Percentiles rank a stretch among this genome's conserved stretches.
Evolutionary conservation across 768 basidiomycete genomes (phyloP).

Genomic region (Rhizopogon salebrosus): DNA sequence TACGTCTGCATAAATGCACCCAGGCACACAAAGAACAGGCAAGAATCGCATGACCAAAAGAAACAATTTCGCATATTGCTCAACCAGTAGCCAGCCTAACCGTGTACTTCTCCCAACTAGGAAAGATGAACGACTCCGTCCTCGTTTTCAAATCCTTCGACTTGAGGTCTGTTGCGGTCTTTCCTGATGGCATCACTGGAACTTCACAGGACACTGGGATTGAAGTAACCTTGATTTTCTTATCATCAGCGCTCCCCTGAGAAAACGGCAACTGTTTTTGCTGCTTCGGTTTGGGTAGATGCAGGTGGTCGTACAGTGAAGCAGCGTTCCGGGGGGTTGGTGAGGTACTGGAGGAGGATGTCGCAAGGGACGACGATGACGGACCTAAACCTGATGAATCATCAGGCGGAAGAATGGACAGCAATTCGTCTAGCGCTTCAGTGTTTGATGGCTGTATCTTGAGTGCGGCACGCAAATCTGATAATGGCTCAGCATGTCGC

Average conservation of each 20-base stretch:
- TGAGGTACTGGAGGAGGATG: constrained; percentile 25
- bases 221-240: constrained; percentile 47
- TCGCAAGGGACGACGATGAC: constrained; percentile 15
- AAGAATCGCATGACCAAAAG: too few relatives aligned
- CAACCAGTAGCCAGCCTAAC: constrained; percentile 35
- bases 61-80: background rate
- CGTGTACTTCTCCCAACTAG: constrained; percentile 63
- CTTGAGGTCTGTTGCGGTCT: constrained; percentile 17
- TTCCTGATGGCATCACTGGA: constrained; percentile 14
- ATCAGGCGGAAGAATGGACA: constrained; percentile 29
- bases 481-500: background rate
- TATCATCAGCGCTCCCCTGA: constrained; percentile 44
- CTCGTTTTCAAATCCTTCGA: constrained; percentile 26
- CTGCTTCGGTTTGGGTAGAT: constrained; percentile 35
- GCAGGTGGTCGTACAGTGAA: constrained; percentile 24
- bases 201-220: constrained; percentile 40
- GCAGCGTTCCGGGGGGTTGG: constrained; percentile 4
- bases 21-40: background rate
- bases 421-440: constrained; percentile 57
- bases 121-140: constrained; percentile 47
- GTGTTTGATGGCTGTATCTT: constrained; percentile 58
- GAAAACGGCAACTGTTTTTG: constrained; percentile 50
- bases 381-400: constrained; percentile 7
- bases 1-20: background rate
- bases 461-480: constrained; percentile 59